These are phyloP conservation scores for Picochlorum sp. DNA, from an alignment of 139 green algal genomes.

Conservation along the genomic window DNA sequence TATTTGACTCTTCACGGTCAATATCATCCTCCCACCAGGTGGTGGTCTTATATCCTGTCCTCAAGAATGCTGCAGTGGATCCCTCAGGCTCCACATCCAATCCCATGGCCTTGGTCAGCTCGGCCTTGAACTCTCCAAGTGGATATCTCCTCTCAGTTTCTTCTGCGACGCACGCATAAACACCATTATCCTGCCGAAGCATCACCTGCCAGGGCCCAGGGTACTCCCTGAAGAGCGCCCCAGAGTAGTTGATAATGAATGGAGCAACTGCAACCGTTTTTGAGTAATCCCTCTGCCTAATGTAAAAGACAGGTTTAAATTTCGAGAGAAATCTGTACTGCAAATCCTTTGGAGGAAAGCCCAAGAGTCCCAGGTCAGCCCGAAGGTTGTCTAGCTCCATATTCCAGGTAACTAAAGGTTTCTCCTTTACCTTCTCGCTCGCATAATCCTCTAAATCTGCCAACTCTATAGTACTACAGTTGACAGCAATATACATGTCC, in stretches of 20 bases:
- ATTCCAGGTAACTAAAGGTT: constrained; percentile 79
- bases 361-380: constrained; percentile 75
- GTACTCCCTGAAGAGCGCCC: constrained; percentile 82
- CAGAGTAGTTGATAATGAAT: constrained; percentile 88
- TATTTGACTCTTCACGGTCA: constrained; percentile 50
- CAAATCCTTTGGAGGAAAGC: constrained; percentile 74
- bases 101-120: constrained; percentile 75
- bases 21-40: constrained; percentile 87
- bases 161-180: constrained; percentile 75
- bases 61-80: constrained; percentile 62
- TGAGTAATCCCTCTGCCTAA: constrained; percentile 64
- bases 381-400: constrained; percentile 92
- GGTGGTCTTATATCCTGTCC: constrained; percentile 72
- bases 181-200: constrained; percentile 73
- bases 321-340: constrained; percentile 70
- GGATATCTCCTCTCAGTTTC: constrained; percentile 53
- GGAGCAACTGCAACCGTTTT: constrained; percentile 60
- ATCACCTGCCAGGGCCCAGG: constrained; percentile 90
- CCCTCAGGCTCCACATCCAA: constrained; percentile 76
- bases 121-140: constrained; percentile 69
- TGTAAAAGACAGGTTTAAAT: constrained; percentile 81
- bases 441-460: constrained; percentile 53
- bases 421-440: constrained; percentile 33
- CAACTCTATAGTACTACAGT: constrained; percentile 75
- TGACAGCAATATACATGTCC: constrained; percentile 83